Evolutionary conservation across 805 yeast species (phyloP).

Genomic region (Barnettozyma populi): DNA sequence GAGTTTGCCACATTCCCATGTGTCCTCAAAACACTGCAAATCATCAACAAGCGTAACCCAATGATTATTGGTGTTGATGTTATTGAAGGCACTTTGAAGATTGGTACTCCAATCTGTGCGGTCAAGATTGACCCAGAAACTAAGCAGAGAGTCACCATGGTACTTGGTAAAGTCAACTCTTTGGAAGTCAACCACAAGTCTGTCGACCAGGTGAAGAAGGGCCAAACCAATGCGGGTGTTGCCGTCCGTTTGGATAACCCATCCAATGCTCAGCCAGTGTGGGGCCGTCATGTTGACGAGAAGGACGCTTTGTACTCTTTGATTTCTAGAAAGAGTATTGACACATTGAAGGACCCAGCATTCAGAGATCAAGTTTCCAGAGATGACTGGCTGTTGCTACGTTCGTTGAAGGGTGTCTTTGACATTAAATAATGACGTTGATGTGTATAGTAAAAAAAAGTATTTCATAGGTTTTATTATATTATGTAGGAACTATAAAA

Average conservation of each 20-base stretch:
- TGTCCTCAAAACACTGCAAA: slow-evolving; percentile 89
- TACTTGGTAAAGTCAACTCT: slow-evolving; percentile 84
- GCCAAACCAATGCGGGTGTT: slow-evolving; percentile 96
- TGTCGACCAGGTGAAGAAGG: slow-evolving; percentile 75
- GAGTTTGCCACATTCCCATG: slow-evolving; percentile 93
- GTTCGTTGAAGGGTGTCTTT: slow-evolving; percentile 81
- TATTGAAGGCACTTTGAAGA: slow-evolving; percentile 77
- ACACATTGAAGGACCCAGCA: slow-evolving; percentile 96
- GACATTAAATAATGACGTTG: slow-evolving; percentile 49
- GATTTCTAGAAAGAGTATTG: slow-evolving; percentile 84
- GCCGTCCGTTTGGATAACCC: slow-evolving; percentile 96
- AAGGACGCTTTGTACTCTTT: slow-evolving; percentile 85
- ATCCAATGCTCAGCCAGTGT: slow-evolving; percentile 87
- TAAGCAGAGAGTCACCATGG: slow-evolving; percentile 60
- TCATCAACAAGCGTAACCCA: slow-evolving; percentile 97
- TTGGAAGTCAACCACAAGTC: slow-evolving; percentile 94
- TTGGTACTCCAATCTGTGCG: slow-evolving; percentile 95
- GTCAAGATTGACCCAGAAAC: slow-evolving; percentile 87
- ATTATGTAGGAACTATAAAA: not conserved
- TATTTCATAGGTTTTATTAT: not conserved
- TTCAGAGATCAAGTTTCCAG: slow-evolving; percentile 91
- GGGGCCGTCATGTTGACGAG: slow-evolving; percentile 99
- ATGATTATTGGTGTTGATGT: slow-evolving; percentile 99
- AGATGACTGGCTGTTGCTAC: slow-evolving; percentile 92
- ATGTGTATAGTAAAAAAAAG: not conserved